phyloP scores from a whole-genome alignment of 1,284 basidiomycete species.

The Agroathelia rolfsii region DNA sequence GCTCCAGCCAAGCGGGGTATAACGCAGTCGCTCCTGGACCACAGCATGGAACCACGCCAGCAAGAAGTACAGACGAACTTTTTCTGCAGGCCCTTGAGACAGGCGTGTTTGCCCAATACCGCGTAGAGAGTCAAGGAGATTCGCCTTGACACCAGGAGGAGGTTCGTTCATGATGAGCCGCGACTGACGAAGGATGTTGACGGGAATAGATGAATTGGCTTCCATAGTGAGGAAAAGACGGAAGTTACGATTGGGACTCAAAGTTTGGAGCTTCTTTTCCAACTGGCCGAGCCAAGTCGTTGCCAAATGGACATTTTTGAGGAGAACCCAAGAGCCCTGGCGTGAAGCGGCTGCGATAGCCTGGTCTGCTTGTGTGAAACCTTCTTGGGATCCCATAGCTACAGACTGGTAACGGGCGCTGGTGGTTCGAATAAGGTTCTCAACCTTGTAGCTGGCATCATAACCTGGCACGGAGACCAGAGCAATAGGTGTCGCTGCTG shows the following conservation, averaged over 20 bases:
- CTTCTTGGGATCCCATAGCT: constrained; percentile 98
- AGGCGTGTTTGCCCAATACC: constrained; percentile 64
- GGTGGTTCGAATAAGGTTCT: constrained; percentile 75
- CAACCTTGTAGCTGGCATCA: constrained; percentile 91
- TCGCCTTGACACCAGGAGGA: constrained; percentile 90
- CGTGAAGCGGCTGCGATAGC: constrained; percentile 86
- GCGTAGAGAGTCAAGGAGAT: constrained; percentile 83
- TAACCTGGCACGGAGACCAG: constrained; percentile 92
- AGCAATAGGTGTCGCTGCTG: constrained; percentile 76
- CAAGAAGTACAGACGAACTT: constrained; percentile 83
- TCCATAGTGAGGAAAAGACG: constrained; percentile 96
- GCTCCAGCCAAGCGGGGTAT: constrained; percentile 91
- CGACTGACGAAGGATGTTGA: constrained; percentile 91
- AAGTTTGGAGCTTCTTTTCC: constrained; percentile 91
- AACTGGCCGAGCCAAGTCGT: constrained; percentile 90
- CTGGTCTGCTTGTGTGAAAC: constrained; percentile 89
- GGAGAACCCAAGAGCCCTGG: constrained; percentile 87
- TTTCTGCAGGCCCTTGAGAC: constrained; percentile 81
- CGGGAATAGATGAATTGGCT: constrained; percentile 84
- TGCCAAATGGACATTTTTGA: constrained; percentile 94
- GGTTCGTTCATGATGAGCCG: constrained; percentile 97
- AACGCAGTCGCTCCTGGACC: constrained; percentile 90
- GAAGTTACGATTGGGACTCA: constrained; percentile 84
- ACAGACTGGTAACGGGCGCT: constrained; percentile 75
- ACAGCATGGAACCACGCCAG: constrained; percentile 98